Percentiles rank a stretch among this genome's conserved stretches.
Conservation (phyloP, 352 stramenopile species). For the Aphanomyces stellatus region DNA sequence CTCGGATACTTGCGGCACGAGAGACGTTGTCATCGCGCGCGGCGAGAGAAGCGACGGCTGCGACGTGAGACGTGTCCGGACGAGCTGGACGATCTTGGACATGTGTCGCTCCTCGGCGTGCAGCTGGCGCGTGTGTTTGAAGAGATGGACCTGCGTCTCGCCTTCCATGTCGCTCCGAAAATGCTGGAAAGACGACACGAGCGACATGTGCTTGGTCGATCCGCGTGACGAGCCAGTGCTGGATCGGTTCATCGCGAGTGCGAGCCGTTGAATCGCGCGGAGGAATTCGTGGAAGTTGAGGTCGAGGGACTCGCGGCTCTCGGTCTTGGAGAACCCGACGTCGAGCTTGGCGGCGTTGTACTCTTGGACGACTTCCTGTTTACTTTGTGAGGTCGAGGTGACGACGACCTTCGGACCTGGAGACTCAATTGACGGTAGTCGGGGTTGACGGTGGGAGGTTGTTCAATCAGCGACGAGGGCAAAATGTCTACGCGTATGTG, state of each 20-base stretch:
- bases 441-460: slow-evolving; percentile 29
- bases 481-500: slow-evolving; percentile 23
- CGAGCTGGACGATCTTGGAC: not conserved
- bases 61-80: not conserved
- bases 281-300: slow-evolving; percentile 69
- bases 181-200: slow-evolving; percentile 19
- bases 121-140: slow-evolving; percentile 9
- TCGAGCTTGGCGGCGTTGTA: slow-evolving; percentile 70
- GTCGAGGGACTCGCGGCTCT: slow-evolving; percentile 39
- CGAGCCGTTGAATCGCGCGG: slow-evolving; percentile 52
- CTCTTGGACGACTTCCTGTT: slow-evolving; percentile 54
- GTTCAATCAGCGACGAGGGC: slow-evolving; percentile 34
- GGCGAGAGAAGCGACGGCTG: not conserved
- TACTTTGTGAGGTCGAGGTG: no score
- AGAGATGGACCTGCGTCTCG: slow-evolving; percentile 3
- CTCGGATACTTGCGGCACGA: not conserved
- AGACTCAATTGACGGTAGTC: slow-evolving; percentile 1
- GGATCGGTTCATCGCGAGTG: slow-evolving; percentile 40
- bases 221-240: not conserved
- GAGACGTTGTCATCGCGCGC: not conserved
- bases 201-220: not conserved
- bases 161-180: not conserved
- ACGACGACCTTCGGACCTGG: not conserved
- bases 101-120: slow-evolving; percentile 12
- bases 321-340: slow-evolving; percentile 45